phyloP scores from a whole-genome alignment of 2,329 filamentous ascomycete species.

The Ophiocordyceps unilateralis region DNA sequence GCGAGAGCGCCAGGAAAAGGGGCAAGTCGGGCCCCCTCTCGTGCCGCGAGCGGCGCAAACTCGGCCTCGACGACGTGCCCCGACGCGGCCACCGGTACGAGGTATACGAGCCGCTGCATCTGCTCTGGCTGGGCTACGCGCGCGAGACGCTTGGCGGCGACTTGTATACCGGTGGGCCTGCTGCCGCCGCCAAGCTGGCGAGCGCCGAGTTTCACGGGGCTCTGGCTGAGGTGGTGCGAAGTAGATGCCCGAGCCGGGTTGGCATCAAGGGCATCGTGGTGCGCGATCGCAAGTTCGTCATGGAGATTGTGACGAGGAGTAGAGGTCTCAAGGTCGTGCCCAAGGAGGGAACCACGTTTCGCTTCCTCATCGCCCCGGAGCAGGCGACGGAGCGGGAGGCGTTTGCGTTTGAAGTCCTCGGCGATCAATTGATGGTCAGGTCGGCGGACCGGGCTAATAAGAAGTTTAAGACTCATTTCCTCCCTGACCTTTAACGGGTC shows the following conservation, averaged over 20 bases:
- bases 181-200: slow-evolving; percentile 55
- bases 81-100: slow-evolving; percentile 44
- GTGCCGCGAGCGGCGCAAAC: slow-evolving; percentile 55
- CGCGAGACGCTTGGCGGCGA: slow-evolving; percentile 57
- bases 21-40: slow-evolving; percentile 50
- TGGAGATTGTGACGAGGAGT: slow-evolving; percentile 63
- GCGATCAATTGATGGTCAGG: slow-evolving; percentile 70
- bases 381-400: slow-evolving; percentile 2
- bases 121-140: slow-evolving; percentile 73
- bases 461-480: slow-evolving; percentile 79
- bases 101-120: slow-evolving; percentile 61
- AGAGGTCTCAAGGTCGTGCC: slow-evolving; percentile 64
- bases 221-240: slow-evolving; percentile 63
- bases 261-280: slow-evolving; percentile 77
- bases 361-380: slow-evolving; percentile 45
- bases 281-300: slow-evolving; percentile 69
- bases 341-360: slow-evolving; percentile 80
- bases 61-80: slow-evolving; percentile 60
- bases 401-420: slow-evolving; percentile 71
- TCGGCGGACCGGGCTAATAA: slow-evolving; percentile 73
- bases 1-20: slow-evolving; percentile 25
- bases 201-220: slow-evolving; percentile 89
- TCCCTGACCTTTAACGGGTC: slow-evolving; percentile 48
- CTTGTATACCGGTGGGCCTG: slow-evolving; percentile 34
- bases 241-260: slow-evolving; percentile 64